Base-by-base conservation (phyloP, 352 stramenopile species). In the Pilasporangium apinafurcum region DNA sequence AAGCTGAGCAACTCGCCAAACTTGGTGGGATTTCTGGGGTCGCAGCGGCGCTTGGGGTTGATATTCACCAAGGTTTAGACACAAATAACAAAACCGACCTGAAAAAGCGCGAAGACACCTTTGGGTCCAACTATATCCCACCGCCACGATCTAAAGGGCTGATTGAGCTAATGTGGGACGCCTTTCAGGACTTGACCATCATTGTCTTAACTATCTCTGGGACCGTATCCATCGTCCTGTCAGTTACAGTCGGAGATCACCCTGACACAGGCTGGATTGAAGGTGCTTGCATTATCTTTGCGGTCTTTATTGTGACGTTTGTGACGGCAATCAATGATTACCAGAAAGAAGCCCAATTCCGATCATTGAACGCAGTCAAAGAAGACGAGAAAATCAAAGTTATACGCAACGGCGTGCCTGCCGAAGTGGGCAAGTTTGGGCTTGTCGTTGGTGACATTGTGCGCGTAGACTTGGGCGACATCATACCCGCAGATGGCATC, bases 301-400 rank as follows among this genome's bases (percentile, higher is more conserved):
- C 91, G 0, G 82, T 97, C 27, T 59, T 97, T 6, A 66, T 98
- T 8, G 87, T 97, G 22, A 86, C 83, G 0, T 72, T 91, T 20
- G 90, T 98, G 33, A 88, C 89, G 14, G 87, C 87, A 24, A 44
- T 91, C 36, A 96, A 95, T 48, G 91, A 98, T 49, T 96, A 95
- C 56, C 82, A 89, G 44, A 96, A 97, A 44, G 86, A 97, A 48
- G 53, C 83, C 32, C 84, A 96, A 46, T 97, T 97, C 61, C 65
- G 71, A 13, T 68, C 75, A 7, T 53, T 97, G 13, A 93, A 96
- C 37, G 78, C 76, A 1, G 62, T 87, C 32, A 93, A 91, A 34
- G 79, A 91, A 26, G 68, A 86, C 33, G 79, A 91, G 41, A 85
- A 81, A 48, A 87, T 91, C 54, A 95, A 94, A 41, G 80, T 86